Evolutionary conservation across 2,329 filamentous ascomycete genomes (phyloP), one percentile per base, ranked within the genome.

Genomic region (Bipolaris zeicola): DNA sequence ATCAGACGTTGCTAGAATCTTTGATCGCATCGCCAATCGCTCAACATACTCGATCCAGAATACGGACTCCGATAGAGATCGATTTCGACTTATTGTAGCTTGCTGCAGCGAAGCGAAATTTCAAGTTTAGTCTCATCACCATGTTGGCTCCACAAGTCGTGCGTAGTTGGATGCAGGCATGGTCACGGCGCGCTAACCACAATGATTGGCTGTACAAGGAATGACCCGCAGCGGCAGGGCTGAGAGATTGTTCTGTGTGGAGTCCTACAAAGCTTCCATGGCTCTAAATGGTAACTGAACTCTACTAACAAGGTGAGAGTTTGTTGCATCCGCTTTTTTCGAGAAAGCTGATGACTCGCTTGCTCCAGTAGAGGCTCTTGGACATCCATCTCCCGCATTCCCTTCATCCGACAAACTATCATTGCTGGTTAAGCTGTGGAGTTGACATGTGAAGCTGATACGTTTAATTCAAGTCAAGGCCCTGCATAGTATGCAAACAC

Each of bases 31-130:
- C 34, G 42, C 39, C 49, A 34, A 42, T 56, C 52, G 52, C 46
- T 51, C 47, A n/a, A n/a, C 37, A 18, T 57, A 28, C 54, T 52
- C 31, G 16, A 39, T 48, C 33, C 34, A 8, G 54, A 26, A 36
- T 24, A 33, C 11, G 22, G 24, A 24, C 50, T 26, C 24, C 14
- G 36, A 33, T 28, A 28, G 44, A 34, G 38, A 47, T 52, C 16
- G 8, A 47, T 47, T 52, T 14, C 48, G 36, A 18, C 48, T 37
- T 46, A 18, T 33, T 44, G 18, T 43, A 33, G 44, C 46, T 43
- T 10, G 18, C 26, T 57, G 50, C 50, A 49, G 50, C 50, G 50
- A 49, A 56, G 28, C 42, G 54, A 56, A 34, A n/a, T 52, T 43
- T 43, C 24, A 22, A 38, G 5, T 37, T 47, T 33, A 24, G 24